Base-by-base conservation (phyloP, 2,329 filamentous ascomycete species). In the Aspergillus sp. region DNA sequence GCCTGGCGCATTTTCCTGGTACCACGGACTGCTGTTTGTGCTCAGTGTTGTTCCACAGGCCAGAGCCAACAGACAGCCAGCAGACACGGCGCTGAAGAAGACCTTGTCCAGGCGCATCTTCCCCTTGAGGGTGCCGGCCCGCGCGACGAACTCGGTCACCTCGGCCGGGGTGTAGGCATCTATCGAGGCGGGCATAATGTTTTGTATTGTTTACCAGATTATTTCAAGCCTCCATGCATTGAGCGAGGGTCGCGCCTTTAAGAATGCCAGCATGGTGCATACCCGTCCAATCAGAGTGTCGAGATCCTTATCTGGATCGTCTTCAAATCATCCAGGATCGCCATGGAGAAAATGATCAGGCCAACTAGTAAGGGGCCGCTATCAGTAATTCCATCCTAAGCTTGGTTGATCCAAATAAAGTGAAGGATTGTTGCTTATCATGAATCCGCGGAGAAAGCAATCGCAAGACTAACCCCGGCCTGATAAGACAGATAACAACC, bases 51-150 rank as follows among this genome's bases (percentile, higher is more conserved):
- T 76, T 0, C 78, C 81, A 42, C 77, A 80, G 5, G 78, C 82
- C 60, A 85, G 83, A 2, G 79, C 75, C 1, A 85, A 70, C 5
- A 85, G 68, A 55, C 77, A 77, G 0, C 83, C 83, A 4, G 81
- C 81, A 46, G 81, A 79, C 41, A 83, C 75, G 4, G 78, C 71
- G 58, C 79, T 82, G 46, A 82, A 63, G 61, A 84, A 83, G 41
- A 83, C 73, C 61, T 83, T 84, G 64, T 82, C 78, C 4, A 79
- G 69, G 9, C 80, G 74, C 79, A 81, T 83, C 55, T 80, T 76
- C 9, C 80, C 80, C 65, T 84, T 85, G 53, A 74, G 74, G 24
- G 74, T 73, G 5, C 82, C 83, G n/a, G 79, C 74, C 11, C 80
- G 76, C 1, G 77, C 78, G 56, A 82, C 73, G 15, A 82, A 70